A percentile compares a stretch with the other conserved stretches of the same genome.
These are phyloP conservation scores for Rubia peregrina DNA, from an alignment of 305 asterid species.

Conservation along the genomic window DNA sequence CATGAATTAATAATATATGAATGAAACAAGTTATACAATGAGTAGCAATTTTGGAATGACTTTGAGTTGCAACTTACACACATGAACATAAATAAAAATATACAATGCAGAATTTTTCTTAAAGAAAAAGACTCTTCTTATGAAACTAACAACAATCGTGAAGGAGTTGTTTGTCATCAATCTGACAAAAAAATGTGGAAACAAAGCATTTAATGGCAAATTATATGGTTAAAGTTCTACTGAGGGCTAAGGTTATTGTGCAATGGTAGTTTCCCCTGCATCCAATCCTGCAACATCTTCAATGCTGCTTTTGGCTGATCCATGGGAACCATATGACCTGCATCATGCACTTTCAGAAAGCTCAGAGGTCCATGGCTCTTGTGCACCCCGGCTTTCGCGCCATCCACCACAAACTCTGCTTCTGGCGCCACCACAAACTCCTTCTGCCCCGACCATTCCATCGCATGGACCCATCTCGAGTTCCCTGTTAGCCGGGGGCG, in stretches of 20 bases:
- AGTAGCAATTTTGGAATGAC: neutral
- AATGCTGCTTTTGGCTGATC: conserved; percentile 9
- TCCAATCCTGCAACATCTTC: conserved; percentile 12
- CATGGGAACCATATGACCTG: conserved; percentile 16
- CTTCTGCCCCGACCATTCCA: conserved; percentile 12
- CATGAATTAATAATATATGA: too few relatives aligned
- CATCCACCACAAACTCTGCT: conserved; percentile 4
- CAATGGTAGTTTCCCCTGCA: conserved; percentile 6
- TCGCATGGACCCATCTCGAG: conserved; percentile 8
- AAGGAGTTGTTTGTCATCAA: neutral
- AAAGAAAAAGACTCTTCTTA: too few relatives aligned
- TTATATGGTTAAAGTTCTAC: neutral
- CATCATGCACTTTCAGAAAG: conserved; percentile 11
- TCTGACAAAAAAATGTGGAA: neutral
- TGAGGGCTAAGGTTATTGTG: conserved; percentile 4
- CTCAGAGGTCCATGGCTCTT: conserved; percentile 8
- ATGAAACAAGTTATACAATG: too few relatives aligned
- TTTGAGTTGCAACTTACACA: neutral
- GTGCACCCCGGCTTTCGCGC: conserved; percentile 4
- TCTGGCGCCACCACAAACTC: conserved; percentile 5
- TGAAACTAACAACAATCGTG: too few relatives aligned
- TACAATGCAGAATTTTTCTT: neutral
- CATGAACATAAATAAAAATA: neutral
- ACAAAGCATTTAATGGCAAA: neutral
- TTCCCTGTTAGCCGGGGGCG: neutral